Percentiles rank a stretch among this genome's conserved stretches.
Conservation (phyloP, 495 filamentous ascomycete genomes). For the Hyaloscypha bicolor region DNA sequence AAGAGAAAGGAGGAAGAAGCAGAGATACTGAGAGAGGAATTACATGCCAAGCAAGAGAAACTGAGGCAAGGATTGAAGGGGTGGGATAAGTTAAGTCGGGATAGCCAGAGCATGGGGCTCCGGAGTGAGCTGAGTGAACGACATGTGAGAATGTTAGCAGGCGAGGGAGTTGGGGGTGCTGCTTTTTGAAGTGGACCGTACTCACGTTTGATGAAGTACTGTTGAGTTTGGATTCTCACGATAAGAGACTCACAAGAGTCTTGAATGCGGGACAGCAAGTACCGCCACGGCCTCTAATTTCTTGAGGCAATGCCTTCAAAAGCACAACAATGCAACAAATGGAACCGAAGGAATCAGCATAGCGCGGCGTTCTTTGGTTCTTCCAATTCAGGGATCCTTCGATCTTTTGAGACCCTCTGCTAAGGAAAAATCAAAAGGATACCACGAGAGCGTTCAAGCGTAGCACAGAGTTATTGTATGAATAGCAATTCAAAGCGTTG, state of each 20-base stretch:
- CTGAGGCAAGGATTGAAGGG: conserved; percentile 27
- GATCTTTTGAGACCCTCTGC: neutral
- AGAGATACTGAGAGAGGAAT: conserved; percentile 27
- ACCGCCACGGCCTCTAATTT: neutral
- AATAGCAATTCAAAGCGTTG: neutral
- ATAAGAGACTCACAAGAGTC: neutral
- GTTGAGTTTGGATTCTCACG: neutral
- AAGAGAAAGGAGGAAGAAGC: conserved; percentile 33
- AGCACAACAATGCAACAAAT: neutral
- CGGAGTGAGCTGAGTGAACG: conserved; percentile 32
- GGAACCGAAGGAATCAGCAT: neutral
- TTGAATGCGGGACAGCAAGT: neutral
- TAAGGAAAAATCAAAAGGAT: neutral
- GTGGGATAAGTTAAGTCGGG: conserved; percentile 31
- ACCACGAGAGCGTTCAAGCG: neutral
- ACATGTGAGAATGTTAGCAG: conserved; percentile 32
- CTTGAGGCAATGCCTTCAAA: neutral
- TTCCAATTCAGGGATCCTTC: neutral
- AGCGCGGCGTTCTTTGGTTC: neutral
- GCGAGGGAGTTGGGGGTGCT: conserved; percentile 34
- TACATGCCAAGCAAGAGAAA: conserved; percentile 29
- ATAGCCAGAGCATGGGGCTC: conserved; percentile 23
- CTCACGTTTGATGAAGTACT: neutral
- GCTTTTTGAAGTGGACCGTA: conserved; percentile 27
- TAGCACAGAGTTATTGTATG: neutral